Conservation (phyloP, 805 yeast genomes). For the Zygotorulaspora sp. region DNA sequence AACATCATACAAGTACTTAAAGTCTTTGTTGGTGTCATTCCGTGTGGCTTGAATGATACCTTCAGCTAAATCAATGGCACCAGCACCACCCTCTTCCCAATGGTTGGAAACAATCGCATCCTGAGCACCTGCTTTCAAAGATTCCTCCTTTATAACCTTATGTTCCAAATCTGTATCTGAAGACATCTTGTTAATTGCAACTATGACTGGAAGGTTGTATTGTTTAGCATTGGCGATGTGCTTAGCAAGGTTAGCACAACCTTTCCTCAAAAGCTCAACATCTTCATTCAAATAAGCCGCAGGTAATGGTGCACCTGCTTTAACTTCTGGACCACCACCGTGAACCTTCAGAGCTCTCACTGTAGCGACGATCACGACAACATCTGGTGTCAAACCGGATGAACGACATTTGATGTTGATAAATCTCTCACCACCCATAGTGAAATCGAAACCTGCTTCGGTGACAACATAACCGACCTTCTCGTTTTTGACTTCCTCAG, state of each 20-base stretch:
- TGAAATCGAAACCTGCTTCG: constrained; percentile 86
- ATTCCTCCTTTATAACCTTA: constrained; percentile 59
- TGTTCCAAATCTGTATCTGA: constrained; percentile 68
- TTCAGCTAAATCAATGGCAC: constrained; percentile 69
- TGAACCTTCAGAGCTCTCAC: constrained; percentile 80
- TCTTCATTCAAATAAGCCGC: constrained; percentile 68
- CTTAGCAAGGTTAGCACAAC: constrained; percentile 71
- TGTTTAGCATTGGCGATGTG: constrained; percentile 68
- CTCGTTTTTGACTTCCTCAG: constrained; percentile 41
- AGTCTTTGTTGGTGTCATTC: constrained; percentile 38
- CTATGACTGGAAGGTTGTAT: constrained; percentile 75
- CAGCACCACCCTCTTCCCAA: constrained; percentile 83
- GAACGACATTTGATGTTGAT: constrained; percentile 78
- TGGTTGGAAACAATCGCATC: constrained; percentile 80
- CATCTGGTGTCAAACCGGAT: constrained; percentile 74
- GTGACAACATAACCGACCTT: constrained; percentile 75
- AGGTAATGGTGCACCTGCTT: constrained; percentile 78
- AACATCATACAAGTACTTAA: constrained; percentile 56
- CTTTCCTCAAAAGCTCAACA: constrained; percentile 60
- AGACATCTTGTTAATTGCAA: constrained; percentile 75
- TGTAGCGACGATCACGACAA: constrained; percentile 77
- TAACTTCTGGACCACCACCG: constrained; percentile 87
- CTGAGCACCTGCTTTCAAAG: constrained; percentile 71
- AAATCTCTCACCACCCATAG: constrained; percentile 90
- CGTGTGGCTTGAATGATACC: constrained; percentile 63